Conservation (phyloP, 805 yeast genomes). For the Pichia insulana region DNA sequence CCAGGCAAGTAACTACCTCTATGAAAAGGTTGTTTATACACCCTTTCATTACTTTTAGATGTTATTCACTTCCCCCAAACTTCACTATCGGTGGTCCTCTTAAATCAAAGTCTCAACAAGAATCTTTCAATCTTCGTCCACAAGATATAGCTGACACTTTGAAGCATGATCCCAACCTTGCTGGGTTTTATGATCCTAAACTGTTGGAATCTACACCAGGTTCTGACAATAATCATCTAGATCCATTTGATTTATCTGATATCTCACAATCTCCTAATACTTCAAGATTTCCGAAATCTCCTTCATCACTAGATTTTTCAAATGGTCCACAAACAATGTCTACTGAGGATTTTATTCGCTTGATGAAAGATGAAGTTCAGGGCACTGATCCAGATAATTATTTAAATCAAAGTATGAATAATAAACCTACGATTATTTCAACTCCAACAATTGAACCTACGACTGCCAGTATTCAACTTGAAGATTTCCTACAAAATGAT, state of each 20-base stretch:
- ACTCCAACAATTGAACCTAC: not conserved
- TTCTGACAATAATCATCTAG: not conserved
- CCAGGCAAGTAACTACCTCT: too few relatives aligned
- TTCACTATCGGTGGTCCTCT: not conserved
- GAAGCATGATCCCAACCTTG: constrained; percentile 24
- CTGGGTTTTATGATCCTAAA: constrained; percentile 18
- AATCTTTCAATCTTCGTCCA: constrained; percentile 1
- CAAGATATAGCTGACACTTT: constrained; percentile 15
- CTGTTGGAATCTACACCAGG: too few relatives aligned
- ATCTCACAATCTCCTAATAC: constrained; percentile 2
- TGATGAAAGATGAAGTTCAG: constrained; percentile 9
- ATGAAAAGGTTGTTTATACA: not conserved
- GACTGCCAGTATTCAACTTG: constrained; percentile 3
- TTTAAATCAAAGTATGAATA: constrained; percentile 1
- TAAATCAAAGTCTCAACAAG: not conserved
- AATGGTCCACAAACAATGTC: constrained; percentile 18
- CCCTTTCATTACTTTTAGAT: not conserved
- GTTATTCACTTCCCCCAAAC: constrained; percentile 3
- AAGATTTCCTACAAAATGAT: constrained; percentile 12
- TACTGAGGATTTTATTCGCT: constrained; percentile 15
- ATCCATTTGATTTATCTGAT: constrained; percentile 18
- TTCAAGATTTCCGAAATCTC: not conserved
- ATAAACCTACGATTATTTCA: not conserved
- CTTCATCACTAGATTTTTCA: not conserved
- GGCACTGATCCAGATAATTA: not conserved